Percentiles rank a stretch among this genome's conserved stretches.
Conservation (phyloP, 2,329 filamentous ascomycete species). For the Trichophyton benhamiae region DNA sequence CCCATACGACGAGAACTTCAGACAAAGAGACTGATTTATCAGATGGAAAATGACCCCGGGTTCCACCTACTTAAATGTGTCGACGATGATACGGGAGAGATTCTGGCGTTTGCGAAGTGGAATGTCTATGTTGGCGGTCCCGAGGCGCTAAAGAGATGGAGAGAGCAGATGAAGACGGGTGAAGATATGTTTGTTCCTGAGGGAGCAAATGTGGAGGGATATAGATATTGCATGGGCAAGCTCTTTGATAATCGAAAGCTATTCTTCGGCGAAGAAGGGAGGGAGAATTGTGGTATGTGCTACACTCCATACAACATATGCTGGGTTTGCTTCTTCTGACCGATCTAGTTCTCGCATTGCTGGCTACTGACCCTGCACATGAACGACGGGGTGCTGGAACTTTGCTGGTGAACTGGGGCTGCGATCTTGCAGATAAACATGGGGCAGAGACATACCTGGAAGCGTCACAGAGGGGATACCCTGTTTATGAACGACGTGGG, state of each 20-base stretch:
- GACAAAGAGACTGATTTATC: conserved; percentile 4
- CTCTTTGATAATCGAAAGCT: conserved; percentile 5
- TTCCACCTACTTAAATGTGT: conserved; percentile 9
- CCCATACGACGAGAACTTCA: background rate
- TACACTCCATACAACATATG: background rate
- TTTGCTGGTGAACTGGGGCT: conserved; percentile 18
- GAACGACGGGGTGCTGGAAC: conserved; percentile 21
- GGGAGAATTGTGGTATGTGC: conserved; percentile 11
- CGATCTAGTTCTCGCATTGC: conserved; percentile 20
- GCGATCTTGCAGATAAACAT: conserved; percentile 15
- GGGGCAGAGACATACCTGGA: conserved; percentile 19
- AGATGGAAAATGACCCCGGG: conserved; percentile 4
- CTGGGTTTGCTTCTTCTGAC: background rate
- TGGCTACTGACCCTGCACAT: conserved; percentile 24
- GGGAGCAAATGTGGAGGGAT: conserved; percentile 9
- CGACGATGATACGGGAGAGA: conserved; percentile 10
- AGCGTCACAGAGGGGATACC: conserved; percentile 17
- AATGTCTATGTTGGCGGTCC: conserved; percentile 4
- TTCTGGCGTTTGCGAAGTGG: conserved; percentile 11
- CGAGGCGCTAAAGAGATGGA: conserved; percentile 7
- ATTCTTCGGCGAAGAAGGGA: conserved; percentile 11
- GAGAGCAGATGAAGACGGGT: background rate
- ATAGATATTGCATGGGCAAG: conserved; percentile 6
- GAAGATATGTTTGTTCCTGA: conserved; percentile 8
- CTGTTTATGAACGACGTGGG: conserved; percentile 20